Conservation (phyloP, 202 grass and related monocot species). For the Musa balbisiana region DNA sequence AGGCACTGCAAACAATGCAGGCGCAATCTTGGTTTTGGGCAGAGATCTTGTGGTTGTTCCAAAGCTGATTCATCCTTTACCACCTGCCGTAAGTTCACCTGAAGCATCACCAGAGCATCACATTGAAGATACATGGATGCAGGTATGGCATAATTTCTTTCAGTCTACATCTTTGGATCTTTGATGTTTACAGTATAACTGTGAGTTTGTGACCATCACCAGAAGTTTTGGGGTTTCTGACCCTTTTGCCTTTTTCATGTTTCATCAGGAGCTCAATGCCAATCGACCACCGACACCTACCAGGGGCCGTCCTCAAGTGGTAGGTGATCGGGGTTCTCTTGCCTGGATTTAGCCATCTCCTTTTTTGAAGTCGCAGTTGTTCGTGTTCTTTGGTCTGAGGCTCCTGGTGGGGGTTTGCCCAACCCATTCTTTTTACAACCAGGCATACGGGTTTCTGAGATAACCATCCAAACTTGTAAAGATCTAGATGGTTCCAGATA, state of each 20-base stretch:
- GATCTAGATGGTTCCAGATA: not conserved
- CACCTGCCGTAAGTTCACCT: not conserved
- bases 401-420: not conserved
- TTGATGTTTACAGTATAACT: not conserved
- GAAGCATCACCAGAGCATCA: constrained; percentile 19
- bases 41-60: constrained; percentile 19
- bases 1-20: constrained; percentile 23
- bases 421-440: not conserved
- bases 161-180: not conserved
- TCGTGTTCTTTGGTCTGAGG: not conserved
- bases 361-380: not conserved
- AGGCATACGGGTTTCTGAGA: not conserved
- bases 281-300: constrained; percentile 1
- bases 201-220: not conserved
- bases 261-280: constrained; percentile 11
- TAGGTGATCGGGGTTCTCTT: constrained; percentile 5
- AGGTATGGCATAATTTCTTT: constrained; percentile 1
- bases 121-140: constrained; percentile 25
- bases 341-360: constrained; percentile 10
- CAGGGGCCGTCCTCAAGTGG: constrained; percentile 5
- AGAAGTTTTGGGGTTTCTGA: not conserved
- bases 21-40: constrained; percentile 19
- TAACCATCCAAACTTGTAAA: not conserved
- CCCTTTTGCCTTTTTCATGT: not conserved
- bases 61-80: constrained; percentile 22